A percentile compares a stretch with the other conserved stretches of the same genome.
These are phyloP conservation scores for Candida glucosophila DNA, from an alignment of 1,139 yeast species.

Conservation along the genomic window DNA sequence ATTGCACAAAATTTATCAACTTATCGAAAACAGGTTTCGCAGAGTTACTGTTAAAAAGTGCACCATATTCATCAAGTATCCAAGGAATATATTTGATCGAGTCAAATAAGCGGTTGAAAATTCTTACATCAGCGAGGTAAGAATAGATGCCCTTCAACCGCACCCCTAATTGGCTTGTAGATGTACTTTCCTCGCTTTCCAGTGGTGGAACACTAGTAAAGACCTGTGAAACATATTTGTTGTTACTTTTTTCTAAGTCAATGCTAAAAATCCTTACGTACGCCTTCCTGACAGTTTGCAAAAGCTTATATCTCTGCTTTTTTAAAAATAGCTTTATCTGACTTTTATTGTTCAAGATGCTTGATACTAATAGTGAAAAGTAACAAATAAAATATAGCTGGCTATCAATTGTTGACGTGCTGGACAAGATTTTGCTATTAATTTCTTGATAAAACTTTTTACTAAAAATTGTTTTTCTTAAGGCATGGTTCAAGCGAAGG, in stretches of 20 bases:
- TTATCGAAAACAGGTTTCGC: slow-evolving; percentile 23
- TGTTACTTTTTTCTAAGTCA: slow-evolving; percentile 11
- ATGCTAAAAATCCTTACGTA: slow-evolving; percentile 7
- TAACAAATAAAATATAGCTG: slow-evolving; percentile 38
- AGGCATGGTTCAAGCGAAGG: slow-evolving; percentile 12
- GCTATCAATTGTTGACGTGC: slow-evolving; percentile 29
- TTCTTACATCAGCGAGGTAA: slow-evolving; percentile 44
- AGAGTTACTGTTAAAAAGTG: slow-evolving; percentile 18
- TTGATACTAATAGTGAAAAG: slow-evolving; percentile 31
- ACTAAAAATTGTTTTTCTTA: slow-evolving; percentile 20
- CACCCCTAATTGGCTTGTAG: slow-evolving; percentile 21
- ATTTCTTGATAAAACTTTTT: slow-evolving; percentile 36
- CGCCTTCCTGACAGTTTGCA: slow-evolving; percentile 9
- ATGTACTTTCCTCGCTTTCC: neutral
- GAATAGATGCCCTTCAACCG: slow-evolving; percentile 35
- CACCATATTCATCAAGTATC: slow-evolving; percentile 30
- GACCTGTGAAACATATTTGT: slow-evolving; percentile 7
- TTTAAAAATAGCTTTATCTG: slow-evolving; percentile 22
- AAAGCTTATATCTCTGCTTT: slow-evolving; percentile 18
- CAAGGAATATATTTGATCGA: slow-evolving; percentile 44
- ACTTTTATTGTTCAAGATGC: slow-evolving; percentile 31
- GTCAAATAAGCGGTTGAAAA: slow-evolving; percentile 47
- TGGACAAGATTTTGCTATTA: slow-evolving; percentile 30
- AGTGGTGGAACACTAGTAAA: slow-evolving; percentile 3
- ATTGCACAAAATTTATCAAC: slow-evolving; percentile 30